Base-by-base conservation (phyloP, 495 filamentous ascomycete species). In the Cryomyces minteri region DNA sequence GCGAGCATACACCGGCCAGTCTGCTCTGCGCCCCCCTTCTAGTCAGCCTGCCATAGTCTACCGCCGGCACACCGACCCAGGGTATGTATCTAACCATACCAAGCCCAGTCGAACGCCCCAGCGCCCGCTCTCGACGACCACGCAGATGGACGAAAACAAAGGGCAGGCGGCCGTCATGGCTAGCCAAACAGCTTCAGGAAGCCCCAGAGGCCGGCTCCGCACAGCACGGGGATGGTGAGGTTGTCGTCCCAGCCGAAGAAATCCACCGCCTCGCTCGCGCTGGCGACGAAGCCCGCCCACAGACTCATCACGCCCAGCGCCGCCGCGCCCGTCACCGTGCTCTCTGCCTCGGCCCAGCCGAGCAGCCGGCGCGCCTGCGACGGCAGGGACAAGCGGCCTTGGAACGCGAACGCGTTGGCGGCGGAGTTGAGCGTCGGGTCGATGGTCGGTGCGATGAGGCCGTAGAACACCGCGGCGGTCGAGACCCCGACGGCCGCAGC, bases 221-320 rank as follows among this genome's bases (percentile, higher is more conserved):
- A 94, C 43, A 98, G 63, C 36, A 93, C 76, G 9, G 90, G 90
- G 60, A 98, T 98, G 33, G 88, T 94, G 48, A 96, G 67, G 63
- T 98, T 98, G 66, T 98, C 90, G 58, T 98, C 90, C 83, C 83
- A 84, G 30, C 84, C 80, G 58, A 82, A 94, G 0, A 94, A 52
- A 64, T 96, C 86, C 44, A 93, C 69, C 31, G 88, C 85, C 64
- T 98, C 90, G 58, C 85, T 94, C 32, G 77, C 75, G 43, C 83
- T 80, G 9, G 84, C 92, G 45, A 88, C 77, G 32, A 95, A 55
- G 6, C 90, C 90, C 11, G 88, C 86, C 62, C 85, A 81, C 25
- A 93, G 51, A 58, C 84, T 87, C 77, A 95, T 78, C 34, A 84
- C 66, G 2, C 77, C 82, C n/a, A 96, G 66, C 5, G 88, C 90